These are phyloP conservation scores for Oryza brachyantha DNA, from an alignment of 176 grass and related monocot genomes.

Conservation along the genomic window DNA sequence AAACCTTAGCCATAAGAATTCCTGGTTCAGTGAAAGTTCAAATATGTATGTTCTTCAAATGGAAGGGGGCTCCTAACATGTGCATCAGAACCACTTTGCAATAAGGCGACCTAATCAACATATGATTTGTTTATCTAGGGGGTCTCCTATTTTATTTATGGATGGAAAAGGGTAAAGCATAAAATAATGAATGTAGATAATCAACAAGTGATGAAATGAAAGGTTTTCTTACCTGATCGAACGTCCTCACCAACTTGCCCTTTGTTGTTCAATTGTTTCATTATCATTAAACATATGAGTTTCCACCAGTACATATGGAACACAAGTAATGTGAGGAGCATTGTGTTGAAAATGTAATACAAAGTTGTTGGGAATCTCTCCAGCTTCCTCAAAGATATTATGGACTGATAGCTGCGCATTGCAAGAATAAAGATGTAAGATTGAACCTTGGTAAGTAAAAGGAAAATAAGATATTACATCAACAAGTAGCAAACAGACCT, in stretches of 20 bases:
- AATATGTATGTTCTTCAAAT: neutral
- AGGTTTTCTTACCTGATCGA: slow-evolving; percentile 68
- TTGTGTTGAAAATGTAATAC: slow-evolving; percentile 94
- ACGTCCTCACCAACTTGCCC: slow-evolving; percentile 92
- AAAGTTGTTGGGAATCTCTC: slow-evolving; percentile 64
- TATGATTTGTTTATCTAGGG: neutral
- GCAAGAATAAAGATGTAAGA: slow-evolving; percentile 30
- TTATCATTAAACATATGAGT: slow-evolving; percentile 96
- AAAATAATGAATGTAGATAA: slow-evolving; percentile 18
- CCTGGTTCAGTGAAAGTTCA: neutral
- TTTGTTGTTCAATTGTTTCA: slow-evolving; percentile 85
- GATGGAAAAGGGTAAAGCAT: neutral
- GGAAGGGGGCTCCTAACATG: neutral
- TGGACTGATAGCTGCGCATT: slow-evolving; percentile 65
- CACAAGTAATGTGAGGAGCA: slow-evolving; percentile 93
- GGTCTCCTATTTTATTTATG: slow-evolving; percentile 19
- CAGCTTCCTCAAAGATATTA: slow-evolving; percentile 43
- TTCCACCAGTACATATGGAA: slow-evolving; percentile 99
- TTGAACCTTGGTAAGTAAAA: slow-evolving; percentile 2
- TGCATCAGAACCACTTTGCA: slow-evolving; percentile 6
- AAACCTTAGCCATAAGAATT: slow-evolving; percentile 12
- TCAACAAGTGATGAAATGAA: slow-evolving; percentile 13
- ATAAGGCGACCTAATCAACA: neutral
- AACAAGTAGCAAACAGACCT: slow-evolving; percentile 56
- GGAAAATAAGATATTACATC: neutral